Evolutionary conservation across 495 filamentous ascomycete species (phyloP).

Genomic region (Thermothielavioides terrestris): DNA sequence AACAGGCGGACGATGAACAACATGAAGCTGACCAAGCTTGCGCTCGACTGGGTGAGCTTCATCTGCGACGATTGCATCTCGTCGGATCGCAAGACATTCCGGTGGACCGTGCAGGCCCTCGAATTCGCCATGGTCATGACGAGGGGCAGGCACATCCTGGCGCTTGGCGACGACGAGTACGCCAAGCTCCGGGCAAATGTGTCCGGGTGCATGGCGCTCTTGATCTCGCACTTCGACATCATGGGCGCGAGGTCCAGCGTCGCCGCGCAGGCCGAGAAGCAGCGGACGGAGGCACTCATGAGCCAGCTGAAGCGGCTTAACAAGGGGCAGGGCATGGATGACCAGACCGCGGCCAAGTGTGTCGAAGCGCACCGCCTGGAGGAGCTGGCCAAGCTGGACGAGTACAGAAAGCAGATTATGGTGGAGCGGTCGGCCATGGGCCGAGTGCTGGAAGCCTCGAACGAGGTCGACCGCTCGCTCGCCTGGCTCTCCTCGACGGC

Average conservation of each 20-base stretch:
- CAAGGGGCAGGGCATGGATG: conserved; percentile 66
- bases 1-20: conserved; percentile 95
- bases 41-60: conserved; percentile 94
- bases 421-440: conserved; percentile 86
- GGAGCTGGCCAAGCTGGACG: conserved; percentile 67
- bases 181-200: conserved; percentile 74
- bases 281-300: conserved; percentile 62
- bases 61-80: conserved; percentile 95
- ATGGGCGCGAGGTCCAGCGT: conserved; percentile 91
- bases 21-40: conserved; percentile 81
- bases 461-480: conserved; percentile 89
- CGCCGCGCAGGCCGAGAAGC: conserved; percentile 76
- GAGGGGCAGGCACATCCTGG: conserved; percentile 78
- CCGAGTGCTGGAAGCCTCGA: conserved; percentile 82
- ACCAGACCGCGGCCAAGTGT: conserved; percentile 69
- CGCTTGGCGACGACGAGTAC: conserved; percentile 80
- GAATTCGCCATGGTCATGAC: conserved; percentile 98
- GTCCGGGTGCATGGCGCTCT: conserved; percentile 91
- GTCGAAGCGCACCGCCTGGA: conserved; percentile 64
- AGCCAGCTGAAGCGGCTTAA: conserved; percentile 68
- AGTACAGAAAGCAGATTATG: conserved; percentile 64
- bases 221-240: conserved; percentile 98
- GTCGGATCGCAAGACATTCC: conserved; percentile 91
- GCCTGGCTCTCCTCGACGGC: conserved; percentile 89
- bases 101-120: conserved; percentile 89